Conservation (phyloP, 345 rosid genomes). For the Microthlaspi erraticum region DNA sequence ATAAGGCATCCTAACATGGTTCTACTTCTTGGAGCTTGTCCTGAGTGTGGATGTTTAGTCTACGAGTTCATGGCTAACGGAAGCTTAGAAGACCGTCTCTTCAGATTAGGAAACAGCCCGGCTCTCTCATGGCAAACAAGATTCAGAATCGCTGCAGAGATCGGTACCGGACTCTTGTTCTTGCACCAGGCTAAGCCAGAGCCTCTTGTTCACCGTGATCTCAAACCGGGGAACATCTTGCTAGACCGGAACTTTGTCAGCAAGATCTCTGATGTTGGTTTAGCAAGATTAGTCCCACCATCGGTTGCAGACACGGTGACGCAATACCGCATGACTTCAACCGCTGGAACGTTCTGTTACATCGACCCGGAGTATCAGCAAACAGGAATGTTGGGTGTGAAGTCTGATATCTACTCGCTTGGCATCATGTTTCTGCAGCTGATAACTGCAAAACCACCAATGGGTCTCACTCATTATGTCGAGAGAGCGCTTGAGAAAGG, state of each 20-base stretch:
- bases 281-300: conserved; percentile 92
- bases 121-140: conserved; percentile 81
- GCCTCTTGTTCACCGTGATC: conserved; percentile 92
- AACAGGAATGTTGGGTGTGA: conserved; percentile 88
- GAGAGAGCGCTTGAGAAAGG: conserved; percentile 74
- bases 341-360: conserved; percentile 94
- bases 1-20: conserved; percentile 96
- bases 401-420: conserved; percentile 83
- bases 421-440: conserved; percentile 83
- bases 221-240: conserved; percentile 85
- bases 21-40: conserved; percentile 87
- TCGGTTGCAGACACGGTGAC: conserved; percentile 80
- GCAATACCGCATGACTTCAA: conserved; percentile 86
- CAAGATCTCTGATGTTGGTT: conserved; percentile 92
- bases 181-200: conserved; percentile 93
- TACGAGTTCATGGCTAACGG: conserved; percentile 94
- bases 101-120: conserved; percentile 60
- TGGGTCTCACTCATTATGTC: conserved; percentile 86
- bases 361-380: conserved; percentile 95
- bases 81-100: conserved; percentile 86
- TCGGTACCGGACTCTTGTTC: conserved; percentile 75
- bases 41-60: conserved; percentile 84
- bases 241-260: conserved; percentile 87
- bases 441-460: conserved; percentile 76
- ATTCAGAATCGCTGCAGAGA: conserved; percentile 82